Conservation (phyloP, 305 asterid species). For the Andrographis paniculata region DNA sequence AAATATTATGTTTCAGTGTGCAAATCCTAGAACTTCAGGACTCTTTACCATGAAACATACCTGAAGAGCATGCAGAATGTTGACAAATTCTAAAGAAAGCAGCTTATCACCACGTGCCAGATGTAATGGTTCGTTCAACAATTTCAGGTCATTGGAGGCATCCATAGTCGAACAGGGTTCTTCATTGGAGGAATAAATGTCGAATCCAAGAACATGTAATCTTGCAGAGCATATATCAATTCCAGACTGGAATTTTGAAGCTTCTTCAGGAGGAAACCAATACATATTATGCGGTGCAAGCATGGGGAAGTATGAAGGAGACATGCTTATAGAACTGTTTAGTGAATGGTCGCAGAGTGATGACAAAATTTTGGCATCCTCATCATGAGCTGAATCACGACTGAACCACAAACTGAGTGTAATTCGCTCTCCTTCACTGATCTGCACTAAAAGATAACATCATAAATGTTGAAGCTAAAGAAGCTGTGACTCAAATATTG, state of each 20-base stretch:
- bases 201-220: constrained; percentile 55
- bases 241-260: constrained; percentile 52
- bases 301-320: constrained; percentile 32
- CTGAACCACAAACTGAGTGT: constrained; percentile 93
- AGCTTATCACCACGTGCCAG: constrained; percentile 43
- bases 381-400: constrained; percentile 68
- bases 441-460: constrained; percentile 24
- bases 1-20: no score
- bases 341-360: constrained; percentile 38
- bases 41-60: constrained; percentile 26
- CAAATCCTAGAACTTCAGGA: constrained; percentile 6
- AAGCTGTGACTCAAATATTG: no score
- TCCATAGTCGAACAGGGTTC: constrained; percentile 19
- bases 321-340: constrained; percentile 17
- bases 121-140: constrained; percentile 40
- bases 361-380: constrained; percentile 63
- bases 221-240: constrained; percentile 75
- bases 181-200: constrained; percentile 31
- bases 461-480: no score
- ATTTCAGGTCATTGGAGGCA: constrained; percentile 34
- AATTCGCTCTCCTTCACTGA: constrained; percentile 71
- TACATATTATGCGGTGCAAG: constrained; percentile 69
- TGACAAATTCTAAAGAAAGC: constrained; percentile 41
- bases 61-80: constrained; percentile 81
- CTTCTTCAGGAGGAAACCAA: constrained; percentile 89